phyloP scores from a whole-genome alignment of 2,329 filamentous ascomycete genomes.

The Fusarium buxicola region DNA sequence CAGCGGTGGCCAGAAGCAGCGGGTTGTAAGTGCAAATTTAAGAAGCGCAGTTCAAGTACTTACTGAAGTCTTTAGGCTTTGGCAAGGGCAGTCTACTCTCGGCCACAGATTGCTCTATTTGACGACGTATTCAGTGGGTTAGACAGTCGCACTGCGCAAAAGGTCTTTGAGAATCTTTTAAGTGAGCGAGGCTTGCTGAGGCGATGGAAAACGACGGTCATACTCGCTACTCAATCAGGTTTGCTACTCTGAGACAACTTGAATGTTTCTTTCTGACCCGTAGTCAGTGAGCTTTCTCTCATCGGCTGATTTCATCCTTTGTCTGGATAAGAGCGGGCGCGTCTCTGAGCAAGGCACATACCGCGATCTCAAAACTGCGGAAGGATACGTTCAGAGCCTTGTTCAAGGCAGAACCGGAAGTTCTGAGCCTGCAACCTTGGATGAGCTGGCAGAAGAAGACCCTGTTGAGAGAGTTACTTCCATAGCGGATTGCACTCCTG shows the following conservation, averaged over 20 bases:
- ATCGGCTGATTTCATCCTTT: conserved; percentile 40
- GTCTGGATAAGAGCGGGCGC: conserved; percentile 24
- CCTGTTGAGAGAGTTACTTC: conserved; percentile 17
- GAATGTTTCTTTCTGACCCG: not conserved
- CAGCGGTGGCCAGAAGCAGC: conserved; percentile 60
- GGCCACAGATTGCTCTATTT: conserved; percentile 48
- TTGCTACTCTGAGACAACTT: not conserved
- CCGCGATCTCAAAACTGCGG: conserved; percentile 9
- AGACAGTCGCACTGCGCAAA: conserved; percentile 50
- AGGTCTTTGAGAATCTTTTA: conserved; percentile 49
- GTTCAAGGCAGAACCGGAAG: not conserved
- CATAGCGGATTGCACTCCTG: conserved; percentile 38
- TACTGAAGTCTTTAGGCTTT: conserved; percentile 46
- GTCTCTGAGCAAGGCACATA: conserved; percentile 51
- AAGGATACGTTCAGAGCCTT: conserved; percentile 23
- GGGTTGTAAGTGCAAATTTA: conserved; percentile 47
- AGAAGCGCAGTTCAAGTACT: not conserved
- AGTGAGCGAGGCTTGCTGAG: conserved; percentile 44
- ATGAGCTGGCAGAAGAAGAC: too few relatives aligned
- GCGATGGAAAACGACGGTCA: conserved; percentile 48
- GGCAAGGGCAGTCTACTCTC: conserved; percentile 54
- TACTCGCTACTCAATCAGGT: conserved; percentile 54
- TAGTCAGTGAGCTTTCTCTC: conserved; percentile 48
- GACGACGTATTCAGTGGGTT: conserved; percentile 56
- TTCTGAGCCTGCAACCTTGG: too few relatives aligned